phyloP scores from a whole-genome alignment of 2,329 filamentous ascomycete species.

The Trichoderma atrobrunneum region DNA sequence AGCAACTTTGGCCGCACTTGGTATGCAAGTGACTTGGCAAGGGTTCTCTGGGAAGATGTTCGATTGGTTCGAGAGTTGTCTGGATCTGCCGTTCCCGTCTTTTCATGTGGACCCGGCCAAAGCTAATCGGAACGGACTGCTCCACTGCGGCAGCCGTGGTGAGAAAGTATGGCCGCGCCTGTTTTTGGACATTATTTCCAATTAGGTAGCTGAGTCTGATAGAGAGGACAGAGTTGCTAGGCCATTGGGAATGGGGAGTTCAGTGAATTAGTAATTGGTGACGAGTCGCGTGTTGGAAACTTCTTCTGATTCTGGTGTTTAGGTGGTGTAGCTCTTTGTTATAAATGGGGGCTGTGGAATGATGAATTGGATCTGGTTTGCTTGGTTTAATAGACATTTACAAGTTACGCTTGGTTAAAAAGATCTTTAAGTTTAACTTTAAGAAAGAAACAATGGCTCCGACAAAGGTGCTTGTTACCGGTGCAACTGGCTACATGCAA shows the following conservation, averaged over 20 bases:
- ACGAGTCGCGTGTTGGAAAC: neutral
- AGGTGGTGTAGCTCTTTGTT: neutral
- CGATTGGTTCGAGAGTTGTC: neutral
- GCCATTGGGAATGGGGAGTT: neutral
- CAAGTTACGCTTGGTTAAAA: neutral
- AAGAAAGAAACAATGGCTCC: slow-evolving; percentile 18
- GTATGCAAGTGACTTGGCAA: neutral
- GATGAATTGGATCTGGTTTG: neutral
- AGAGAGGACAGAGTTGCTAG: no score
- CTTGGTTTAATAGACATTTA: neutral
- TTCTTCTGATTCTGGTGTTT: neutral
- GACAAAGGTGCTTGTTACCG: slow-evolving; percentile 27
- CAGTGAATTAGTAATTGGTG: neutral
- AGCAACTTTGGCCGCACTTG: slow-evolving; percentile 8
- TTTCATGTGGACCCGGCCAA: neutral
- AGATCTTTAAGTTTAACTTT: neutral
- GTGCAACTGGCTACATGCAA: slow-evolving; percentile 30
- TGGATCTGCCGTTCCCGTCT: neutral
- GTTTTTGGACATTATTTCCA: neutral
- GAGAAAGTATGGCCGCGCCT: slow-evolving; percentile 10
- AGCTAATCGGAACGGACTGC: neutral
- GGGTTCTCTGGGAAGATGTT: neutral
- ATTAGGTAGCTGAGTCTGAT: neutral
- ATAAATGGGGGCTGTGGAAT: neutral
- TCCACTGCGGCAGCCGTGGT: neutral